These are phyloP conservation scores for Neonectria coccinea DNA, from an alignment of 2,329 filamentous ascomycete genomes.

Conservation along the genomic window DNA sequence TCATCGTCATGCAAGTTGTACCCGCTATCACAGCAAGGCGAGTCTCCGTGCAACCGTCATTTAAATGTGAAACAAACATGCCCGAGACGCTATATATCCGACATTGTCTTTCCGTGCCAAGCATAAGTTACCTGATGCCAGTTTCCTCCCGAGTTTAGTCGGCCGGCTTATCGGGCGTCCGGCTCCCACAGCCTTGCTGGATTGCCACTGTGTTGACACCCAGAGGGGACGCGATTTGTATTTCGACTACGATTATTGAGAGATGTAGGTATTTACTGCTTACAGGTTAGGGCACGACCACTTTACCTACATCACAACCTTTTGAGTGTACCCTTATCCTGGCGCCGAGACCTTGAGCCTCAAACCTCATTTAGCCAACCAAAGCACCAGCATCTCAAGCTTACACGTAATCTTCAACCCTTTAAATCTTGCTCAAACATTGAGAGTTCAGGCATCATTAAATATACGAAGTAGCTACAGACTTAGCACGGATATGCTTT, in stretches of 20 bases:
- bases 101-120: background rate
- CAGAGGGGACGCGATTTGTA: background rate
- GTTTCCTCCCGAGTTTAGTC: background rate
- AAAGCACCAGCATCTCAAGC: too few species aligned
- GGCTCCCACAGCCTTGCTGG: background rate
- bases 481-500: too few species aligned
- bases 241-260: background rate
- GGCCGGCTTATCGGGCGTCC: background rate
- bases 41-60: background rate
- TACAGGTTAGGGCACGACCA: background rate
- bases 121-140: background rate
- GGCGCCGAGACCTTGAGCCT: too few species aligned
- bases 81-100: background rate
- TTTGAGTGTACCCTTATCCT: too few species aligned
- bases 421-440: too few species aligned
- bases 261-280: background rate
- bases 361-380: too few species aligned
- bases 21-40: background rate
- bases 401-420: too few species aligned
- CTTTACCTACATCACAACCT: too few species aligned
- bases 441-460: too few species aligned
- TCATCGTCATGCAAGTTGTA: too few species aligned
- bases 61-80: background rate
- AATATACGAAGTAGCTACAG: too few species aligned
- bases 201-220: background rate